Base-by-base conservation (phyloP, 1,139 yeast genomes). In the Meyerozyma elateridarum region DNA sequence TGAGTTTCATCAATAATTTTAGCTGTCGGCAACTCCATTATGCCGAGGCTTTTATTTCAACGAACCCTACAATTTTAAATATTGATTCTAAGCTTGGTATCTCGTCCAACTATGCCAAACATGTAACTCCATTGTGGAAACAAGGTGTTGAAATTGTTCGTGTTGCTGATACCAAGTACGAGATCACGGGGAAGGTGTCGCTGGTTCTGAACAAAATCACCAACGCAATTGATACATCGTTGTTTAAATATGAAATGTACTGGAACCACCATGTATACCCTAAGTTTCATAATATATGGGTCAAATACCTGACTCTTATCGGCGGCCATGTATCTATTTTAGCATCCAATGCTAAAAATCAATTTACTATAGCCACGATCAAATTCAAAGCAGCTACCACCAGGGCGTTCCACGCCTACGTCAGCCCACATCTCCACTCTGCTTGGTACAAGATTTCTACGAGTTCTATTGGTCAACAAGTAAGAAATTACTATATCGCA, bases 371-470 rank as follows among this genome's bases (percentile, higher is more conserved):
- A n/a, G n/a, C n/a, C n/a, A n/a, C n/a, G n/a, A n/a, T n/a, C n/a
- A n/a, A n/a, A n/a, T n/a, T n/a, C n/a, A n/a, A n/a, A n/a, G n/a
- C n/a, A n/a, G n/a, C n/a, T n/a, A n/a, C n/a, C n/a, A n/a, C n/a
- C n/a, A n/a, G n/a, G n/a, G n/a, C n/a, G n/a, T n/a, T n/a, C n/a
- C n/a, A n/a, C n/a, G n/a, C n/a, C n/a, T n/a, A n/a, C n/a, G n/a
- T n/a, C n/a, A n/a, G n/a, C n/a, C 27, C 27, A 3, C 17, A 5
- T 24, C 18, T 24, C 6, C 27, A 24, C 12, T 13, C 27, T 3
- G 19, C 12, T n/a, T 24, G 27, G 27, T 24, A 24, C 27, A 24
- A 14, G 12, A 8, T 24, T 11, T 15, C 18, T 9, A 24, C 27
- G 18, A 24, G 27, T 15, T 5, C 27, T n/a, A 8, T 24, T 13